These are phyloP conservation scores for Linum tenue DNA, from an alignment of 345 rosid species.

Conservation along the genomic window DNA sequence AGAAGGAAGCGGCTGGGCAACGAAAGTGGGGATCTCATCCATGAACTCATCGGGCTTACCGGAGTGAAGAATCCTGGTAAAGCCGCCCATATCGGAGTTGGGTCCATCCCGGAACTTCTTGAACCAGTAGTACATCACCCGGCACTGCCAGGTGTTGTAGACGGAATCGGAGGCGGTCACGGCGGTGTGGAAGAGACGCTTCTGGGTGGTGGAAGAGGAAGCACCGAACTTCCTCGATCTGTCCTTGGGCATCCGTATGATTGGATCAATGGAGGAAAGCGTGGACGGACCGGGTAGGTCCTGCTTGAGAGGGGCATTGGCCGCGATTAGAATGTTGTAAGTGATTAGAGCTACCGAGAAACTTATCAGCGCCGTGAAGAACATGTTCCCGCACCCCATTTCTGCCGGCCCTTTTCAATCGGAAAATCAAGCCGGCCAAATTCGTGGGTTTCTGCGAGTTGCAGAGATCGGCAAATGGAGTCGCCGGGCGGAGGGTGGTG, in stretches of 20 bases:
- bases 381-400: conserved; percentile 77
- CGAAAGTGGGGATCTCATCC: conserved; percentile 96
- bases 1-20: conserved; percentile 84
- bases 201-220: conserved; percentile 14
- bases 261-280: conserved; percentile 45
- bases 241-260: conserved; percentile 62
- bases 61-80: conserved; percentile 88
- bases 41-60: conserved; percentile 76
- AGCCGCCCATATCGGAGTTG: conserved; percentile 83
- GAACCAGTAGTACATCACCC: conserved; percentile 98
- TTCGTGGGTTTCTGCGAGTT: not conserved
- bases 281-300: conserved; percentile 66
- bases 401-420: no score
- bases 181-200: conserved; percentile 86
- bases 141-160: conserved; percentile 95
- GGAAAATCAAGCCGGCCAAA: no score
- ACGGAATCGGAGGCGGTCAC: conserved; percentile 92
- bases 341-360: conserved; percentile 88
- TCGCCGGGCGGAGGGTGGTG: not conserved
- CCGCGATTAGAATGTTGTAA: conserved; percentile 92
- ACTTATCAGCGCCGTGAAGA: conserved; percentile 53
- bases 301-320: conserved; percentile 80
- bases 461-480: not conserved
- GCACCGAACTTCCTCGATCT: conserved; percentile 30
- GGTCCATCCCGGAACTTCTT: conserved; percentile 55